phyloP scores from a whole-genome alignment of 2,329 filamentous ascomycete genomes.

The Thyridium curvatum region DNA sequence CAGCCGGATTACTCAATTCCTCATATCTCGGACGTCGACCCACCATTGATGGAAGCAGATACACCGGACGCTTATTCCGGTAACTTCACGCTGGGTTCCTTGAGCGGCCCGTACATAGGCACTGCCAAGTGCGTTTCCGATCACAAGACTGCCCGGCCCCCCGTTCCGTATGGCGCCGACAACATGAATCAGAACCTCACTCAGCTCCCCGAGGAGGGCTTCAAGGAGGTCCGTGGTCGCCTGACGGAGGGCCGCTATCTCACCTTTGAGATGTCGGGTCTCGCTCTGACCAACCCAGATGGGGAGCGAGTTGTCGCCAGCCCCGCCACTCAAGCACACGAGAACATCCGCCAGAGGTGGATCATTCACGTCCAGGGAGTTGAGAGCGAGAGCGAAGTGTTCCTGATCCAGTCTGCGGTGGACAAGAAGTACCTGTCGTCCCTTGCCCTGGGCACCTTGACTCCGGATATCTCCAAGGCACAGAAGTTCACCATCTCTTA shows the following conservation, averaged over 20 bases:
- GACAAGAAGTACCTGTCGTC: constrained; percentile 8
- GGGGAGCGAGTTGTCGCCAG: constrained; percentile 11
- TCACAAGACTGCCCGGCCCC: constrained; percentile 25
- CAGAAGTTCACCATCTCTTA: not conserved
- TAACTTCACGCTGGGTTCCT: not conserved
- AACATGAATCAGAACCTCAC: constrained; percentile 25
- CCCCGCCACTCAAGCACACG: constrained; percentile 24
- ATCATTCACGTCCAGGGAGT: constrained; percentile 31
- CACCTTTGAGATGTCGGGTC: constrained; percentile 35
- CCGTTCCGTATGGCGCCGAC: constrained; percentile 33
- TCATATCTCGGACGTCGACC: constrained; percentile 22
- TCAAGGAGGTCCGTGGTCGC: constrained; percentile 41
- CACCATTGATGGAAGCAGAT: not conserved
- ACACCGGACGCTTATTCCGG: not conserved
- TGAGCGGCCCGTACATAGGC: constrained; percentile 2
- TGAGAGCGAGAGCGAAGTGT: constrained; percentile 11
- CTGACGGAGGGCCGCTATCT: constrained; percentile 50
- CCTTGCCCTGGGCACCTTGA: not conserved
- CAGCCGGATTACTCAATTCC: constrained; percentile 31
- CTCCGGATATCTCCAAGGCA: not conserved
- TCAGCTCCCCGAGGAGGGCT: constrained; percentile 39
- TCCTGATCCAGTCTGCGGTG: constrained; percentile 5
- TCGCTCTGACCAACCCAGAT: constrained; percentile 30
- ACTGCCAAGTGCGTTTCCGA: not conserved
- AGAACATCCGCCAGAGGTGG: constrained; percentile 36